These are phyloP conservation scores for Rutstroemia sydowiana DNA, from an alignment of 2,329 filamentous ascomycete genomes.

Conservation along the genomic window DNA sequence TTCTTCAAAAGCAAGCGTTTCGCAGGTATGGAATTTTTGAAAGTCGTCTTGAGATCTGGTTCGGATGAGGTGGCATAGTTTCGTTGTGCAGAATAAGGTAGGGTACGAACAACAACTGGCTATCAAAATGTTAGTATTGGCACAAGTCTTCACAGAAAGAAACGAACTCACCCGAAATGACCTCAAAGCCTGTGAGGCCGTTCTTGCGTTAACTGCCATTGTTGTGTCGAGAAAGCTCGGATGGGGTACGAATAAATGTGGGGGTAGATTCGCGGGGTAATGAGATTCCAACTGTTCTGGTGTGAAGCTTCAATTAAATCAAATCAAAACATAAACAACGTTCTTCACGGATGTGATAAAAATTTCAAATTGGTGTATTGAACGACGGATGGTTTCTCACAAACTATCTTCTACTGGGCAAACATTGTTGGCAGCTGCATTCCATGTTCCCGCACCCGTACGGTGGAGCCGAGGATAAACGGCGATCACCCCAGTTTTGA, in stretches of 20 bases:
- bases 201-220: constrained; percentile 60
- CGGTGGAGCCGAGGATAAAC: constrained; percentile 10
- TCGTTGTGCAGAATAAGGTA: constrained; percentile 35
- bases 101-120: constrained; percentile 30
- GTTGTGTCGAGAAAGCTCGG: constrained; percentile 4
- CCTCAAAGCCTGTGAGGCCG: constrained; percentile 55
- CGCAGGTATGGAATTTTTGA: constrained; percentile 77
- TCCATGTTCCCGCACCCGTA: not conserved
- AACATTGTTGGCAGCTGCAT: not conserved
- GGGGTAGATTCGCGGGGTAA: constrained; percentile 7
- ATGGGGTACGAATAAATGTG: constrained; percentile 8
- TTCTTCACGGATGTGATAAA: not conserved
- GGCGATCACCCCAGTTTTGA: not conserved
- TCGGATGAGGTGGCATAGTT: constrained; percentile 71
- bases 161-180: constrained; percentile 50
- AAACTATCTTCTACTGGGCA: not conserved
- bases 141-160: not conserved
- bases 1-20: constrained; percentile 92
- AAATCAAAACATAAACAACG: not conserved
- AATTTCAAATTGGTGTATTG: not conserved
- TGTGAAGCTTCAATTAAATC: not conserved
- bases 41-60: constrained; percentile 80
- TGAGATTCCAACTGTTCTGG: not conserved
- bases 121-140: constrained; percentile 12
- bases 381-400: not conserved